Conservation (phyloP, 306 rosid genomes). For the Cicer bijugum region DNA sequence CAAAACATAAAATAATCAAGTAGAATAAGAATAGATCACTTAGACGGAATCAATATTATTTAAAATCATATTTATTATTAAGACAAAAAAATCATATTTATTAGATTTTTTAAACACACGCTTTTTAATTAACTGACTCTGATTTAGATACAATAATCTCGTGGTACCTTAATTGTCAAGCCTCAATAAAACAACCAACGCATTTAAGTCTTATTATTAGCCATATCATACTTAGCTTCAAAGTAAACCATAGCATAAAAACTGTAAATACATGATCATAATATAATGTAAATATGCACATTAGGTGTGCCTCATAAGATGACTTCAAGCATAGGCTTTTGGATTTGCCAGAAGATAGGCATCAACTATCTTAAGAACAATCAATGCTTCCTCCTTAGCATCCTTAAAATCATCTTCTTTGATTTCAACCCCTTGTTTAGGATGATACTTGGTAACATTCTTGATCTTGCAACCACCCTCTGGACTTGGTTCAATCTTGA, state of each 20-base stretch:
- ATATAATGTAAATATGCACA: slow-evolving; percentile 1
- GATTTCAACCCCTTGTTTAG: slow-evolving; percentile 50
- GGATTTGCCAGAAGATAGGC: slow-evolving; percentile 53
- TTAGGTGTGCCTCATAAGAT: slow-evolving; percentile 3
- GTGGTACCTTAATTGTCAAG: background rate
- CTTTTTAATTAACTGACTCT: too few relatives aligned
- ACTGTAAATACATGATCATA: slow-evolving; percentile 13
- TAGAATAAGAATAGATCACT: too few relatives aligned
- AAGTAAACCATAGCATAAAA: slow-evolving; percentile 8
- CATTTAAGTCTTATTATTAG: slow-evolving; percentile 43
- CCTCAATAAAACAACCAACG: background rate
- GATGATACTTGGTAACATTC: slow-evolving; percentile 43
- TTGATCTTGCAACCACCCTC: slow-evolving; percentile 47
- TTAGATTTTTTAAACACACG: too few relatives aligned
- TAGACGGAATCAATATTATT: too few relatives aligned
- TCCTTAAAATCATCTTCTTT: slow-evolving; percentile 53
- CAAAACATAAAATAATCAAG: too few relatives aligned
- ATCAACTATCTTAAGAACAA: slow-evolving; percentile 46
- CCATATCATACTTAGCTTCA: slow-evolving; percentile 45
- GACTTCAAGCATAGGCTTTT: slow-evolving; percentile 45
- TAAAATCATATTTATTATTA: too few relatives aligned
- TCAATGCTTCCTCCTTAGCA: slow-evolving; percentile 38
- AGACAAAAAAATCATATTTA: too few relatives aligned
- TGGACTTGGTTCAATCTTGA: slow-evolving; percentile 43
- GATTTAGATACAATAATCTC: background rate